Base-by-base conservation (phyloP, 768 basidiomycete genomes). In the Ramaria sp. region DNA sequence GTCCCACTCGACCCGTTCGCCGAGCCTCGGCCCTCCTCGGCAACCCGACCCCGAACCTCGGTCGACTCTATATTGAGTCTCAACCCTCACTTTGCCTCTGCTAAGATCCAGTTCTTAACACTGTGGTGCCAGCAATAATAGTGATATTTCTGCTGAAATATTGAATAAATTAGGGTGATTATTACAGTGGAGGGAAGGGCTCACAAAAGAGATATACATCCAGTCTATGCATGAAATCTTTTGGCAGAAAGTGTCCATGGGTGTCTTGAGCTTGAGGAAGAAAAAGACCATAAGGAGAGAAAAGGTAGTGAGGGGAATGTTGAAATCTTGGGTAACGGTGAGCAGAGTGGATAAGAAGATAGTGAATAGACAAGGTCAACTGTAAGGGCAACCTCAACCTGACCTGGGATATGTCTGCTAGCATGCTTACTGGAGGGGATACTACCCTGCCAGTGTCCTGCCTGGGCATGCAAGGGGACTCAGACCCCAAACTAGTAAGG, bases 61-160 rank as follows among this genome's bases (percentile, higher is more conserved):
- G n/a, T n/a, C n/a, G n/a, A n/a, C n/a, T n/a, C n/a, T n/a, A n/a
- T n/a, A n/a, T n/a, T n/a, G n/a, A n/a, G n/a, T n/a, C n/a, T n/a
- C n/a, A n/a, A n/a, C n/a, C n/a, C n/a, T n/a, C n/a, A n/a, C n/a
- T n/a, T n/a, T n/a, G n/a, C n/a, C n/a, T n/a, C n/a, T n/a, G n/a
- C n/a, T n/a, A n/a, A n/a, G n/a, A n/a, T n/a, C n/a, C n/a, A n/a
- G n/a, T n/a, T n/a, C n/a, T n/a, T n/a, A n/a, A n/a, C n/a, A 30
- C 37, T 22, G 52, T 54, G 28, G 52, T 67, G 7, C 68, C 64
- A 0, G 65, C 60, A 24, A 75, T 67, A 13, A 77, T 60, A 7
- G 76, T 52, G 1, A 68, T 38, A 51, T 75, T 76, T 22, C 76
- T 76, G 13, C 76, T 72, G 7, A n/a, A n/a, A n/a, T n/a, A n/a